A percentile compares a stretch with the other conserved stretches of the same genome.
phyloP scores from a whole-genome alignment of 352 stramenopile genomes.

The Thraustotheca clavata region DNA sequence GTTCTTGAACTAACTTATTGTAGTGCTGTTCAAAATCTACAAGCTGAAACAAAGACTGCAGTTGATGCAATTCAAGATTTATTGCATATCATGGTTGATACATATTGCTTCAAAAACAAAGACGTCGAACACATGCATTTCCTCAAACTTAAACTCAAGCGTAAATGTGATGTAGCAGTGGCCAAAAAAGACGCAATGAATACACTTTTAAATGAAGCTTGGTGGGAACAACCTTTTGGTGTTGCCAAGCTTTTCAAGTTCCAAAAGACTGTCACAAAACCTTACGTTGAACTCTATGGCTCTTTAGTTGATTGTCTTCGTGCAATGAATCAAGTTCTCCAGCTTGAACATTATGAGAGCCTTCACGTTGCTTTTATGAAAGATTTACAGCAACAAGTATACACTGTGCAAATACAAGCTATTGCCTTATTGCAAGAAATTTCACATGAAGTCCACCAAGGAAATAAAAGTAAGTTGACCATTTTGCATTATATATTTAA shows the following conservation, averaged over 20 bases:
- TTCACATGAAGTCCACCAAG: slow-evolving; percentile 45
- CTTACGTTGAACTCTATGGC: slow-evolving; percentile 52
- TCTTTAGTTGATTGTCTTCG: slow-evolving; percentile 56
- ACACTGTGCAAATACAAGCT: slow-evolving; percentile 59
- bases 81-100: slow-evolving; percentile 73
- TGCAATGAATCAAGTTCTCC: slow-evolving; percentile 69
- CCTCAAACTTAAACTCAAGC: slow-evolving; percentile 54
- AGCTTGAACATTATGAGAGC: slow-evolving; percentile 64
- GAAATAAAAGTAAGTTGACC: slow-evolving; percentile 27
- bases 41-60: slow-evolving; percentile 35
- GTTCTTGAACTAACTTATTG: background rate
- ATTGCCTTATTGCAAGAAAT: slow-evolving; percentile 65
- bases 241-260: slow-evolving; percentile 58
- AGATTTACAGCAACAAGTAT: slow-evolving; percentile 66
- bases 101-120: slow-evolving; percentile 85
- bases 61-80: slow-evolving; percentile 59
- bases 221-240: slow-evolving; percentile 74
- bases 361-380: slow-evolving; percentile 74
- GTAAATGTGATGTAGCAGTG: slow-evolving; percentile 49
- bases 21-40: slow-evolving; percentile 49
- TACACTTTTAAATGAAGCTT: slow-evolving; percentile 51
- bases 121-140: slow-evolving; percentile 81
- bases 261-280: slow-evolving; percentile 57
- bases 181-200: slow-evolving; percentile 52
- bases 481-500: background rate